A percentile compares a stretch with the other conserved stretches of the same genome.
Conservation (phyloP, 176 grass and related monocot species). For the Cocos nucifera region DNA sequence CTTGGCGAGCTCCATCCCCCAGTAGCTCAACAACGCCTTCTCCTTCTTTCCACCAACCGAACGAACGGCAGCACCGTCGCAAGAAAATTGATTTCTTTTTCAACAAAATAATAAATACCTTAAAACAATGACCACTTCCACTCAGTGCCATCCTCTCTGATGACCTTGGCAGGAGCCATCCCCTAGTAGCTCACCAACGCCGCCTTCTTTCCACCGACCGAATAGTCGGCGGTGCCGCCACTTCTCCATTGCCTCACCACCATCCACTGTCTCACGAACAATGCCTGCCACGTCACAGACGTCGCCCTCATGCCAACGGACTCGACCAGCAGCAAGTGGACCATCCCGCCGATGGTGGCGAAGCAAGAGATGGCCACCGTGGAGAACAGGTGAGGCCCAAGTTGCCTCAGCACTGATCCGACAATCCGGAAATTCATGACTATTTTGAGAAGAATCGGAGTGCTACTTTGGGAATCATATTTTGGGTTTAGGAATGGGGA, state of each 20-base stretch:
- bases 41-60: conserved; percentile 2
- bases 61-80: not conserved
- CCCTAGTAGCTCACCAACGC: conserved; percentile 60
- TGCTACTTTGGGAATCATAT: too few species aligned
- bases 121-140: conserved; percentile 88
- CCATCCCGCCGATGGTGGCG: conserved; percentile 6
- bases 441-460: not conserved
- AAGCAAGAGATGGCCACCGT: not conserved
- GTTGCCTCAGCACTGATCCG: conserved; percentile 35
- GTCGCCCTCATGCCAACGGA: conserved; percentile 11
- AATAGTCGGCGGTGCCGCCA: not conserved
- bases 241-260: conserved; percentile 2
- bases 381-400: conserved; percentile 7
- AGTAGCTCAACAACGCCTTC: conserved; percentile 41
- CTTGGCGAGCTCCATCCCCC: conserved; percentile 44
- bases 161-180: conserved; percentile 31
- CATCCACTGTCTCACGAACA: not conserved
- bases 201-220: not conserved
- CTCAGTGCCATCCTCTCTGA: conserved; percentile 53
- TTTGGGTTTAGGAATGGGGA: too few species aligned
- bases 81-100: too few species aligned
- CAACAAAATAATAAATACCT: not conserved
- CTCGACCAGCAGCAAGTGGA: not conserved
- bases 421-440: conserved; percentile 40
- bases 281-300: conserved; percentile 5